Percentiles rank a stretch among this genome's conserved stretches.
phyloP scores from a whole-genome alignment of 495 filamentous ascomycete species.

The Beverwykella pulmonaria region DNA sequence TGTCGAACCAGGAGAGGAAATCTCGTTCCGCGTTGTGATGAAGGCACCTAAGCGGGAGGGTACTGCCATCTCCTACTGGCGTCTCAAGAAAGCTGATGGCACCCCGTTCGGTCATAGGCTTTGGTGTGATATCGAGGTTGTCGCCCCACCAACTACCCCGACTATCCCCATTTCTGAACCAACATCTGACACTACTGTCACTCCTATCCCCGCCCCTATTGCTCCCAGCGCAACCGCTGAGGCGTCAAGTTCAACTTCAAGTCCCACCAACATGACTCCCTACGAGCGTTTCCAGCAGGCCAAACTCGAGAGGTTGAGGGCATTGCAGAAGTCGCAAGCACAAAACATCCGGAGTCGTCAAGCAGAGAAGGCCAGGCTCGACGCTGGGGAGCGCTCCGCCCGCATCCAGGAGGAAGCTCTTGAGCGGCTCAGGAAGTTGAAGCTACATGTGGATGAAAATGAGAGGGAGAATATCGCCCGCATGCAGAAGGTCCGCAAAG shows the following conservation, averaged over 20 bases:
- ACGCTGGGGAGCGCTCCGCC: constrained; percentile 26
- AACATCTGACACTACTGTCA: not conserved
- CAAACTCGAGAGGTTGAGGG: not conserved
- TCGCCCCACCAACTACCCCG: constrained; percentile 13
- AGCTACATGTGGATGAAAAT: constrained; percentile 27
- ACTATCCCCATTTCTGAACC: constrained; percentile 5
- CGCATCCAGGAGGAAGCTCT: constrained; percentile 32
- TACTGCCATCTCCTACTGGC: constrained; percentile 92
- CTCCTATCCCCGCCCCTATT: not conserved
- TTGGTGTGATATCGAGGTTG: constrained; percentile 81
- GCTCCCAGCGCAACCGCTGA: not conserved
- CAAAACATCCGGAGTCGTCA: constrained; percentile 1
- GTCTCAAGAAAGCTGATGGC: constrained; percentile 80
- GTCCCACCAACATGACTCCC: not conserved
- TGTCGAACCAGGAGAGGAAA: constrained; percentile 70
- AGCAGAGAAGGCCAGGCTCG: constrained; percentile 20
- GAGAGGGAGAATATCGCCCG: constrained; percentile 36
- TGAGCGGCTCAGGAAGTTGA: constrained; percentile 25
- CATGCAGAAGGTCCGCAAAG: constrained; percentile 17
- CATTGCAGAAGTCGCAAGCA: not conserved
- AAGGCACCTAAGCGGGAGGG: constrained; percentile 74
- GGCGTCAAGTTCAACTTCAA: not conserved
- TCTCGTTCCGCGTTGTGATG: constrained; percentile 81
- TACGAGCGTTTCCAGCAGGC: constrained; percentile 19
- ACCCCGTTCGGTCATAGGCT: constrained; percentile 85